phyloP scores from a whole-genome alignment of 306 rosid genomes.

The Prunus davidiana region DNA sequence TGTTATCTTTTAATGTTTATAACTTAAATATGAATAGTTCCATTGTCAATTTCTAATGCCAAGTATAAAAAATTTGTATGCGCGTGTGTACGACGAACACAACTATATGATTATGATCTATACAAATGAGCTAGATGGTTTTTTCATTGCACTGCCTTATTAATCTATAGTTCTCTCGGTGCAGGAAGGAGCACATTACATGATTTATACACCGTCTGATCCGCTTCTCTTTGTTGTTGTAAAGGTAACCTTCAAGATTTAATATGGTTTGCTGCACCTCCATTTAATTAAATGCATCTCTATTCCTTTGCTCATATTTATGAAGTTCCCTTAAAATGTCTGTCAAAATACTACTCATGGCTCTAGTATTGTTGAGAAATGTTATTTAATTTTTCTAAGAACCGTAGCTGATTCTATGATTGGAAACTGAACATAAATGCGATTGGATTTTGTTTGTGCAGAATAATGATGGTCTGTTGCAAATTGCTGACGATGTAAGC shows the following conservation, averaged over 20 bases:
- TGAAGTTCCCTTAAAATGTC: background rate
- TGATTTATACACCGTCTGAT: conserved; percentile 88
- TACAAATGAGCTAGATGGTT: background rate
- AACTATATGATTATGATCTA: background rate
- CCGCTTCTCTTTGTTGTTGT: conserved; percentile 71
- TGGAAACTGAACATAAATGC: conserved; percentile 10
- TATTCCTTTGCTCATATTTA: background rate
- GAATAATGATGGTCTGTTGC: conserved; percentile 68
- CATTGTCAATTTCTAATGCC: background rate
- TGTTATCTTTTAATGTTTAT: background rate
- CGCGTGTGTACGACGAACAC: background rate
- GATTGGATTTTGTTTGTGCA: conserved; percentile 42
- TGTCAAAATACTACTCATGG: background rate
- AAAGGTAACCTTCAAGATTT: conserved; percentile 33
- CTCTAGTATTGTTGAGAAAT: no score
- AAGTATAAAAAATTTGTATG: background rate
- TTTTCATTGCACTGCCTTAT: conserved; percentile 5
- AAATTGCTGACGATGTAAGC: conserved; percentile 93
- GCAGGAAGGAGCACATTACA: conserved; percentile 74
- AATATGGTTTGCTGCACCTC: background rate
- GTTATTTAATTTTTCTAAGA: background rate
- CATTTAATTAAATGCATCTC: background rate
- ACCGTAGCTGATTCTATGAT: background rate
- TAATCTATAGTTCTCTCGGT: conserved; percentile 20
- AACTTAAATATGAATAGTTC: background rate